These are phyloP conservation scores for Haplosporangium gracile DNA, from an alignment of 192 early-diverging fungal species.

Conservation along the genomic window DNA sequence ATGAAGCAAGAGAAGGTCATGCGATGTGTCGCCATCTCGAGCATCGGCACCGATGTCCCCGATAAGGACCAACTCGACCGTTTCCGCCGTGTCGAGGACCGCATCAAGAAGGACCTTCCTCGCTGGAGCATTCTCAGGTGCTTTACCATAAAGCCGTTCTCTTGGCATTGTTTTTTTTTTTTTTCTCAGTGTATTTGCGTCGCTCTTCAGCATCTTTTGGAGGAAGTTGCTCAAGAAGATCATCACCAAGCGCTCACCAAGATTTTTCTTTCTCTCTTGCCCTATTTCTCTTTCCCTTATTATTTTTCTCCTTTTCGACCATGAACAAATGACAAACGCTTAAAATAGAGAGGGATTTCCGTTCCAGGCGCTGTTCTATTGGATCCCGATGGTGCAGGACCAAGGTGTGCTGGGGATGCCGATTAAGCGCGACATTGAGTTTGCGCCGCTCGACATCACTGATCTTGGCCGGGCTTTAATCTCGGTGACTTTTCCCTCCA, in stretches of 20 bases:
- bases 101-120: constrained; percentile 22
- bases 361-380: constrained; percentile 40
- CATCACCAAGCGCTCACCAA: too few species aligned
- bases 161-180: background rate
- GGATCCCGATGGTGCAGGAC: constrained; percentile 37
- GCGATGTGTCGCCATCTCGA: constrained; percentile 42
- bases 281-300: too few species aligned
- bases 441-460: constrained; percentile 31
- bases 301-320: background rate
- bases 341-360: constrained; percentile 29
- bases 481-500: constrained; percentile 22
- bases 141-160: background rate
- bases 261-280: too few species aligned
- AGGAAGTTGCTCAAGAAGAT: too few species aligned
- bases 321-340: background rate
- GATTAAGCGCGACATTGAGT: constrained; percentile 17
- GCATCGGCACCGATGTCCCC: constrained; percentile 39
- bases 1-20: constrained; percentile 30
- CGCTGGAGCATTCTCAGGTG: constrained; percentile 47
- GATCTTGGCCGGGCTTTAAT: constrained; percentile 37
- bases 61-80: constrained; percentile 26
- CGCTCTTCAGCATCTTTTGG: too few species aligned
- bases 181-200: background rate
- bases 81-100: constrained; percentile 28
- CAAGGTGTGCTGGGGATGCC: constrained; percentile 33